Percentiles rank a stretch among this genome's conserved stretches.
These are phyloP conservation scores for Neurospora africana DNA, from an alignment of 495 filamentous ascomycete species.

Conservation along the genomic window DNA sequence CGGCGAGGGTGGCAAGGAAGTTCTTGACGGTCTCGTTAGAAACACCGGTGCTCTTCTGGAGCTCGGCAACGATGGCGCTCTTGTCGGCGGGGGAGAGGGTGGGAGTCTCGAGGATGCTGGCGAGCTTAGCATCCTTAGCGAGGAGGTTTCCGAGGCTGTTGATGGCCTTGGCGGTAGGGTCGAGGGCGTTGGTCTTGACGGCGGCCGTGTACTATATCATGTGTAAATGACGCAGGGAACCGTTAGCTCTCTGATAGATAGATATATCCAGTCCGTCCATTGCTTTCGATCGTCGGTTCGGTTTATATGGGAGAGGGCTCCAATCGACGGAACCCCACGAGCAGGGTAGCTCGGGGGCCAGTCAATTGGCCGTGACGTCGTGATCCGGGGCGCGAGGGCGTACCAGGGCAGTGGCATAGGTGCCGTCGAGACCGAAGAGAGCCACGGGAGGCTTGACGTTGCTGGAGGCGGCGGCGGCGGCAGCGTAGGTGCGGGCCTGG, in stretches of 20 bases:
- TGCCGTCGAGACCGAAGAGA: constrained; percentile 91
- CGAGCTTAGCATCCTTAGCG: constrained; percentile 71
- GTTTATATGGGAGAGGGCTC: background rate
- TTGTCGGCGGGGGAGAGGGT: constrained; percentile 71
- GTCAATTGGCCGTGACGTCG: constrained; percentile 12
- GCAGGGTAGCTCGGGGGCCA: background rate
- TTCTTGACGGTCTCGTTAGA: constrained; percentile 80
- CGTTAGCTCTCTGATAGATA: constrained; percentile 1
- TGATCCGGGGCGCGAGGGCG: constrained; percentile 20
- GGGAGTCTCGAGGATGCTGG: constrained; percentile 62
- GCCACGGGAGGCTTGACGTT: constrained; percentile 76
- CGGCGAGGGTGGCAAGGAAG: constrained; percentile 77
- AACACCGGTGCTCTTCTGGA: constrained; percentile 64
- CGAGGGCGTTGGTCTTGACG: constrained; percentile 74
- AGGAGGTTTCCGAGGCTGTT: constrained; percentile 57
- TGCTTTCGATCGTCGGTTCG: background rate
- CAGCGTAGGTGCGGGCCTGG: constrained; percentile 61
- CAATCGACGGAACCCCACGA: background rate
- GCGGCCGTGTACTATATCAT: constrained; percentile 77
- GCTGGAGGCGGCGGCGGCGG: constrained; percentile 45
- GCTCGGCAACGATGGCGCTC: constrained; percentile 67
- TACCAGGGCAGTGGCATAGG: constrained; percentile 97
- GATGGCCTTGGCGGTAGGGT: constrained; percentile 68
- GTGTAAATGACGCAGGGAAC: constrained; percentile 26
- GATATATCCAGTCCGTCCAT: background rate